These are phyloP conservation scores for Phylloporus rhodoxanthus DNA, from an alignment of 768 basidiomycete species.

Conservation along the genomic window DNA sequence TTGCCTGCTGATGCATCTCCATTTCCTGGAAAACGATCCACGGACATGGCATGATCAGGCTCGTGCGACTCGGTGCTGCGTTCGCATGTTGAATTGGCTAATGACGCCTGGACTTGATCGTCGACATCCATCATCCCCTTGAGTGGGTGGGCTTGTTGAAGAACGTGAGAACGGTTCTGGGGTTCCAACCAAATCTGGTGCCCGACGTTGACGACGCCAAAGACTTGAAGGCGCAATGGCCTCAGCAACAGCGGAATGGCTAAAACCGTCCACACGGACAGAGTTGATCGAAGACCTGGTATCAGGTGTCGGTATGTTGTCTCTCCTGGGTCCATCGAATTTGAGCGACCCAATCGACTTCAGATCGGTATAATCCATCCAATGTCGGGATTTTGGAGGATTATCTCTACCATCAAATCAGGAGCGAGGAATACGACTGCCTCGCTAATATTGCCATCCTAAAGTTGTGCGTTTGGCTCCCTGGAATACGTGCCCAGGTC, in stretches of 20 bases:
- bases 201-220: conserved; percentile 2
- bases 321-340: not conserved
- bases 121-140: conserved; percentile 14
- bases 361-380: conserved; percentile 95
- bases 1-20: not conserved
- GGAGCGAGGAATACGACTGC: conserved; percentile 87
- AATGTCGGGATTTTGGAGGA: conserved; percentile 93
- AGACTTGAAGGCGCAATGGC: conserved; percentile 17
- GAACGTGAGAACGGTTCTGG: conserved; percentile 2
- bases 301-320: conserved; percentile 73
- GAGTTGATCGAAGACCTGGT: conserved; percentile 88
- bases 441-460: conserved; percentile 92
- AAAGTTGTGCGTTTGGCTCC: conserved; percentile 58
- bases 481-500: not conserved
- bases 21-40: conserved; percentile 5
- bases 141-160: not conserved
- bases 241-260: conserved; percentile 54
- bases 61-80: conserved; percentile 4
- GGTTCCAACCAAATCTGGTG: conserved; percentile 1
- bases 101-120: conserved; percentile 1
- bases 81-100: not conserved
- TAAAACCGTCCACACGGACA: conserved; percentile 69
- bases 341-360: conserved; percentile 2
- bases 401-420: conserved; percentile 92
- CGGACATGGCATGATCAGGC: conserved; percentile 8